A percentile compares a stretch with the other conserved stretches of the same genome.
These are phyloP conservation scores for Coleophoma crateriformis DNA, from an alignment of 2,329 filamentous ascomycete genomes.

Conservation along the genomic window DNA sequence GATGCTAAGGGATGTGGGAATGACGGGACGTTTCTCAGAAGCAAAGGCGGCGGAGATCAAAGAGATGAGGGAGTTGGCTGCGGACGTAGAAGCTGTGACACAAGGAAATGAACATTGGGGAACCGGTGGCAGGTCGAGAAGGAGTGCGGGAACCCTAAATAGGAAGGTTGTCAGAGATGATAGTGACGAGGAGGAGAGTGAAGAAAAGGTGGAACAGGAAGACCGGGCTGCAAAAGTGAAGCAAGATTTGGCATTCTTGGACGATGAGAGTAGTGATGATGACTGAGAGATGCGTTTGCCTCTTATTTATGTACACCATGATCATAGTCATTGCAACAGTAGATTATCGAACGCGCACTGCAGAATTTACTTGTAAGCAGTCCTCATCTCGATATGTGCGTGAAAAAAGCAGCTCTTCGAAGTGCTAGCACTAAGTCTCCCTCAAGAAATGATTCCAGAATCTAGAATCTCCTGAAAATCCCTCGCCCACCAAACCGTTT, in stretches of 20 bases:
- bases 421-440: no score
- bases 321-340: no score
- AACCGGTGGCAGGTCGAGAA: conserved; percentile 27
- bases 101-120: conserved; percentile 81
- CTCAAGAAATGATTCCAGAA: no score
- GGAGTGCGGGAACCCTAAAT: conserved; percentile 23
- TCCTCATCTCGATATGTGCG: no score
- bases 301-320: no score
- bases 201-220: conserved; percentile 8
- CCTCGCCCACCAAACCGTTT: background rate
- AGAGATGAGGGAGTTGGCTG: conserved; percentile 76
- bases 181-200: conserved; percentile 15
- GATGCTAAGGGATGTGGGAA: conserved; percentile 77
- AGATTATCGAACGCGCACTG: no score
- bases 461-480: background rate
- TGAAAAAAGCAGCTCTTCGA: no score
- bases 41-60: conserved; percentile 83
- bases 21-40: conserved; percentile 82
- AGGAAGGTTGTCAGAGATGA: conserved; percentile 34
- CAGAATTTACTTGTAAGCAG: no score
- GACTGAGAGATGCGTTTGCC: background rate
- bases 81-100: conserved; percentile 78
- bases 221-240: background rate
- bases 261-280: background rate
- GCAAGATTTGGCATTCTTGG: background rate